Evolutionary conservation across 352 stramenopile genomes (phyloP).

Genomic region (Globisporangium recalcitrans): DNA sequence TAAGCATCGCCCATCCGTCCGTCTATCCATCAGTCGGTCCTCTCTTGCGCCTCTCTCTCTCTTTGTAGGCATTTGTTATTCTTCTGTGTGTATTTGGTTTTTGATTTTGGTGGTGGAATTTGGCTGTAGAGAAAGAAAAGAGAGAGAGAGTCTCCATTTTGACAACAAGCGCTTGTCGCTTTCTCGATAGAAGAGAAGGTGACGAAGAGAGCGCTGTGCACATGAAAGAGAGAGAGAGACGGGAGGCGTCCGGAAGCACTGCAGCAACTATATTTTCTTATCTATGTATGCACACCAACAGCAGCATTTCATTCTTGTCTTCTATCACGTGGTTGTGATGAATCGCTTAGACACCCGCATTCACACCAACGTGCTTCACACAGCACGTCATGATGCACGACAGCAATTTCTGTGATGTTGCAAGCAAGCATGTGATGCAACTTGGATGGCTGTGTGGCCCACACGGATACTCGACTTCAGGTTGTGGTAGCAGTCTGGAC

Average conservation of each 20-base stretch:
- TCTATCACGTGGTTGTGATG: too few relatives aligned
- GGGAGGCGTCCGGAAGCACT: background rate
- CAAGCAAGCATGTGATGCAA: background rate
- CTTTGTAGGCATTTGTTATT: background rate
- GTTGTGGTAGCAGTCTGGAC: background rate
- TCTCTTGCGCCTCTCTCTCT: background rate
- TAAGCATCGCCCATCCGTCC: slow-evolving; percentile 18
- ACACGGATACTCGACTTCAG: background rate
- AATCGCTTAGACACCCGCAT: too few relatives aligned
- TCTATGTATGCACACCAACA: background rate
- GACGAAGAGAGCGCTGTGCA: background rate
- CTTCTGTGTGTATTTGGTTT: background rate
- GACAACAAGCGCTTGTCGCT: background rate
- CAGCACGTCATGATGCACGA: too few relatives aligned
- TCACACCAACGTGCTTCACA: too few relatives aligned
- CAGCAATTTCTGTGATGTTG: too few relatives aligned
- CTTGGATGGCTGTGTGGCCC: too few relatives aligned
- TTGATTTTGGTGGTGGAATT: background rate
- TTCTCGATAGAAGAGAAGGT: slow-evolving; percentile 1
- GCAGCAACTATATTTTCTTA: background rate
- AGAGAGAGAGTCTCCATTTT: background rate
- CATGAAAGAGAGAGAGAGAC: background rate
- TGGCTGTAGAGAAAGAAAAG: background rate
- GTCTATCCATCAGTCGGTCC: background rate
- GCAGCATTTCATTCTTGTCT: too few relatives aligned